Conservation (phyloP, 2,329 filamentous ascomycete species). For the Ceratocystis smalleyi region DNA sequence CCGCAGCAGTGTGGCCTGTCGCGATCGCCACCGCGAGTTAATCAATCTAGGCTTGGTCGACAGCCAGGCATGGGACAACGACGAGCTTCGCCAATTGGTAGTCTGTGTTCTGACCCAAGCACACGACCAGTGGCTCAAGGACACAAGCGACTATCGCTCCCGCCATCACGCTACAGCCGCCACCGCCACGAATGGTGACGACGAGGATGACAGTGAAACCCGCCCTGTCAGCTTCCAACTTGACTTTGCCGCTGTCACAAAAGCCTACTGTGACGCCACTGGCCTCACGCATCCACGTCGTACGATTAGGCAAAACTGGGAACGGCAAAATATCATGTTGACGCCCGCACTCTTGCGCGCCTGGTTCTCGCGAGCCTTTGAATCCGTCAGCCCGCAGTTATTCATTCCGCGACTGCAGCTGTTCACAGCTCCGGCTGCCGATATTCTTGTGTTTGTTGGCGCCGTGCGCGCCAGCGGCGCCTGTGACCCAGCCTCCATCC, state of each 20-base stretch:
- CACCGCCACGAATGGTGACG: neutral
- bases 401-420: constrained; percentile 11
- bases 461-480: constrained; percentile 11
- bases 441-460: constrained; percentile 10
- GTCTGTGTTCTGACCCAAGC: constrained; percentile 11
- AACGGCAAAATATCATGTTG: constrained; percentile 1
- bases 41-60: constrained; percentile 4
- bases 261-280: neutral
- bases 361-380: constrained; percentile 12
- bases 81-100: constrained; percentile 6
- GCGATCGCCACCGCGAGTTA: constrained; percentile 11
- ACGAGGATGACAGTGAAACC: neutral
- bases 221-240: neutral
- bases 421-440: neutral
- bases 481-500: constrained; percentile 5
- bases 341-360: constrained; percentile 12
- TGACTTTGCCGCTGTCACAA: constrained; percentile 1
- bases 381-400: constrained; percentile 6
- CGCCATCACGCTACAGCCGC: neutral
- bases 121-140: constrained; percentile 9
- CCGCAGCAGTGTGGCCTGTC: constrained; percentile 10
- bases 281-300: neutral
- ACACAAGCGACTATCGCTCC: neutral
- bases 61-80: constrained; percentile 1
- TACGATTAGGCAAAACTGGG: neutral